phyloP scores from a whole-genome alignment of 768 basidiomycete genomes.

The Glaciozyma antarctica region DNA sequence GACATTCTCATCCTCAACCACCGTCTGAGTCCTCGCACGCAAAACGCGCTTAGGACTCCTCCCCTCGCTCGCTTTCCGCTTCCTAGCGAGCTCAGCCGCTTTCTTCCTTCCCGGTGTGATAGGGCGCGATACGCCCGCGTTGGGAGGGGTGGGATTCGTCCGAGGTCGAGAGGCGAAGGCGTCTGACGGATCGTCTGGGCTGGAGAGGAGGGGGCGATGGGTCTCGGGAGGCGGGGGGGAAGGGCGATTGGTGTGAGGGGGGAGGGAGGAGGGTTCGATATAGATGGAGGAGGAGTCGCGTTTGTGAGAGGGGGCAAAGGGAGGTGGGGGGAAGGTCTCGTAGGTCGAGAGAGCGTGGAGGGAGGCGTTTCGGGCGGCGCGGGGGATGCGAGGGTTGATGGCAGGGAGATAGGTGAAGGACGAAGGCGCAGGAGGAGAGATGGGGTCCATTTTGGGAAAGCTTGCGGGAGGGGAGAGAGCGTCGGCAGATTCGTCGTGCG shows the following conservation, averaged over 20 bases:
- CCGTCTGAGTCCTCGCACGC: too few relatives aligned
- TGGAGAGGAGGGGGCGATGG: neutral
- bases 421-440: neutral
- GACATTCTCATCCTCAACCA: too few relatives aligned
- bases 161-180: neutral
- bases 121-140: neutral
- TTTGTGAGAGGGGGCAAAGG: neutral
- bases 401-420: neutral
- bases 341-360: neutral
- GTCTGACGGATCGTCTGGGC: neutral
- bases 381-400: neutral
- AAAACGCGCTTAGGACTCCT: too few relatives aligned
- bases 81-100: neutral
- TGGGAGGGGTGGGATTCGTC: neutral
- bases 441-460: neutral
- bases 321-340: neutral
- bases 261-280: too few relatives aligned
- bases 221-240: neutral
- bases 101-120: conserved; percentile 5
- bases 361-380: neutral
- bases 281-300: neutral
- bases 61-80: too few relatives aligned
- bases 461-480: neutral
- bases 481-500: neutral
- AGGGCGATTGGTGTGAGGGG: neutral